Base-by-base conservation (phyloP, 2,329 filamentous ascomycete species). In the Davidsoniella virescens region DNA sequence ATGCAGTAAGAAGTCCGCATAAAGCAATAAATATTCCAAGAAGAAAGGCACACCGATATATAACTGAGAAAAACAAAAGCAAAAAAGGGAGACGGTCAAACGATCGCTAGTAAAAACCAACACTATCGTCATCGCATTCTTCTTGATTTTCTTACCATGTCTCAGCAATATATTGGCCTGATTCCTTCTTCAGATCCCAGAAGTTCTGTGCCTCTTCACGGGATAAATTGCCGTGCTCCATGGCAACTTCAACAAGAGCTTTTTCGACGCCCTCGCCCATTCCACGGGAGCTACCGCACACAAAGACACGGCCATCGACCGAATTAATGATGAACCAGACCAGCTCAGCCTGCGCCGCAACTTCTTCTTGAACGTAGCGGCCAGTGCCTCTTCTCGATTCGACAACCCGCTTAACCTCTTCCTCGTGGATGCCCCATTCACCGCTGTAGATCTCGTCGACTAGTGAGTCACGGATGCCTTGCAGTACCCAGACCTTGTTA, bases 321-420 rank as follows among this genome's bases (percentile, higher is more conserved):
- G 87, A 80, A 63, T 96, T 96, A 70, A 94, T 84, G 56, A 96
- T 87, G 64, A 87, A 94, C 92, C 92, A 98, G 14, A 96, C 90
- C n/a, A 96, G 75, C 61, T 96, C 92, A 1, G 88, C 86, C 63
- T 96, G 92, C 56, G 85, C 75, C 9, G 77, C 72, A 7, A 98
- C 90, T 65, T 96, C 92, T 60, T 98, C 92, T 62, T 98, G 92
- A 2, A 98, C 92, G 61, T 98, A 98, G 56, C 83, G 82, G 55
- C 86, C 85, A 57, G 87, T 83, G 43, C 84, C 84, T 45, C 72
- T 74, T 48, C 80, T 80, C 57, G 76, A 85, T 64, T 92, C 78
- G 9, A 88, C 82, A 1, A 92, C 84, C 40, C 79, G 82, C 67
- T 88, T 87, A 47, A 88, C 82, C 62, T 88, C 81, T 48, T 84